Evolutionary conservation across 768 basidiomycete species (phyloP), one percentile per base, ranked within the genome.

Genomic region (Podaxis pistillaris): DNA sequence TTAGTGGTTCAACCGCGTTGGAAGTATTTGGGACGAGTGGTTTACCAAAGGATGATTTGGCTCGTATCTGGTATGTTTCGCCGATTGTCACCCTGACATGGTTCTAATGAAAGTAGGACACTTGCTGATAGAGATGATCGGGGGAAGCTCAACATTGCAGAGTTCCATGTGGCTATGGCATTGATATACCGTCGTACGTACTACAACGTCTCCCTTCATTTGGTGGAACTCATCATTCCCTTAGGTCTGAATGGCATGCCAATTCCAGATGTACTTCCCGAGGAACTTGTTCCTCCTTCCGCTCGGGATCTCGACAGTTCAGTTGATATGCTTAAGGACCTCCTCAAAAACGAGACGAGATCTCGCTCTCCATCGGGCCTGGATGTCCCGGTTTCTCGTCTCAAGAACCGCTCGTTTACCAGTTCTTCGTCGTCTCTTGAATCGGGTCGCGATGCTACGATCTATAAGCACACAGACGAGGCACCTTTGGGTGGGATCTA

Each of bases 91-190:
- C 22, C 22, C 55, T 62, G n/a, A 62, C 57, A 19, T 52, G 50
- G 28, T 46, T 41, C 28, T 56, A 15, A 56, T 40, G 55, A 52
- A n/a, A 38, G 6, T 54, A 98, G 95, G 96, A 89, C 86, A 13
- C 83, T 98, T 5, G 93, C 96, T 19, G 97, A 99, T 74, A 83
- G 86, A 41, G 91, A 96, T 64, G 94, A 98, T 75, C 88, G 94
- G 24, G 97, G 97, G 24, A 97, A 95, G 74, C 85, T 98, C 53
- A 98, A 97, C 68, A 79, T 96, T 28, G 90, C 93, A 13, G 97
- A 98, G 72, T 99, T 99, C 73, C 94, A 98, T 72, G 92, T 98
- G 63, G 97, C 97, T 0, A 99, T 99, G 96, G 94, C 93, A 57
- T 79, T 98, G 59, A 98, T 99, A 70, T 98, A 95, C 76, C 88